Conservation (phyloP, 208 protist species). For the Wallacemonas collosoma region DNA sequence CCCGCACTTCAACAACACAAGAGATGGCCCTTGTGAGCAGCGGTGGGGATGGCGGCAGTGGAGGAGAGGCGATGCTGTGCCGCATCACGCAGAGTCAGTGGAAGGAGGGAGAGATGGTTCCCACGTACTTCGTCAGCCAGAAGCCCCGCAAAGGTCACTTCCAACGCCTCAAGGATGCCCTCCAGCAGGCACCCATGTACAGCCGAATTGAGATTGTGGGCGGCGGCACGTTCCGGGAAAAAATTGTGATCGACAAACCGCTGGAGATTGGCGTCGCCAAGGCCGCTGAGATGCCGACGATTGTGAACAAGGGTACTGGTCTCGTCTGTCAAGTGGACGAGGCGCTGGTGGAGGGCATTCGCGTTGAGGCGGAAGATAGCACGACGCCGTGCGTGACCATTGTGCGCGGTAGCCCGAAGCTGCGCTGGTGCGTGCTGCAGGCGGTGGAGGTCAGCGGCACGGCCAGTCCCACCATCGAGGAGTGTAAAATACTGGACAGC, state of each 20-base stretch:
- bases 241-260: conserved; percentile 42
- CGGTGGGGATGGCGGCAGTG: not conserved
- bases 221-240: conserved; percentile 41
- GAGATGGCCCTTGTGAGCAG: not conserved
- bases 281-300: conserved; percentile 18
- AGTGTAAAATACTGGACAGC: conserved; percentile 35
- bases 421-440: conserved; percentile 36
- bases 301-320: conserved; percentile 28
- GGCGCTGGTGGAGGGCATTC: conserved; percentile 35
- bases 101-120: conserved; percentile 33
- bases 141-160: conserved; percentile 42
- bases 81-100: conserved; percentile 44
- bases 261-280: conserved; percentile 43
- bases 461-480: conserved; percentile 30
- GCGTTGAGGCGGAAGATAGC: conserved; percentile 29
- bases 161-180: conserved; percentile 33
- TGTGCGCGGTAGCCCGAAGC: conserved; percentile 23
- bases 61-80: conserved; percentile 37
- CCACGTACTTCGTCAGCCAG: conserved; percentile 55
- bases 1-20: too few relatives aligned
- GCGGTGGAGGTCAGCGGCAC: conserved; percentile 40
- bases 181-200: conserved; percentile 39
- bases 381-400: conserved; percentile 26
- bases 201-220: conserved; percentile 50
- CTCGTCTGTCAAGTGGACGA: conserved; percentile 36